Evolutionary conservation across 768 basidiomycete species (phyloP), one percentile per base, ranked within the genome.

Genomic region (Trametes coccinea): DNA sequence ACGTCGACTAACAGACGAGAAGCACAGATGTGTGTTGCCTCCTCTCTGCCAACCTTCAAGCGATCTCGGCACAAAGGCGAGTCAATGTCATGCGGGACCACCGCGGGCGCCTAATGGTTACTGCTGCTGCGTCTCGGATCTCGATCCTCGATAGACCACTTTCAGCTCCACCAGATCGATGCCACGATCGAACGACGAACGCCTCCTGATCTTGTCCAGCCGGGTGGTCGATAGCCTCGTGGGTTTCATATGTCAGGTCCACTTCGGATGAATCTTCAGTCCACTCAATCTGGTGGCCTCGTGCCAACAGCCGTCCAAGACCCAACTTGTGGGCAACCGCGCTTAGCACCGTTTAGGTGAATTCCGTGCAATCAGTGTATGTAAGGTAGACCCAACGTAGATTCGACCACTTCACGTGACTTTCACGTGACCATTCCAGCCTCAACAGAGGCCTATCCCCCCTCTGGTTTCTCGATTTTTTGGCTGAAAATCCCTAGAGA

Each of bases 171-270:
- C 48, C 60, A 50, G 60, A 54, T 55, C 29, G 13, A 40, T 52
- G 37, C 59, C 49, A 44, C 49, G 44, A 57, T 62, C 61, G 51
- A 17, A 57, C 29, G 44, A 58, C 61, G 51, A 17, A 57, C 29
- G 44, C 49, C 56, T 45, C 43, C 55, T 58, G 56, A 62, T 62
- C 46, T 49, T 40, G 44, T 37, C 34, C 34, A 41, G 47, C 31
- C 54, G 22, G 40, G 62, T 47, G 62, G 56, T 53, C 46, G 53
- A 59, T 63, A 63, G 62, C 62, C 62, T 63, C 62, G 52, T 63
- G 62, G 47, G 41, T 39, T 49, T 55, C 45, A 51, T 48, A 49
- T 54, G 13, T 43, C n/a, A 37, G 34, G 37, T 59, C 58, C 62
- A 63, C 58, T 55, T 63, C 62, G 56, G 43, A 5, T 54, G 44